Evolutionary conservation across 257 asterid genomes (phyloP), one percentile per base, ranked within the genome.

Genomic region (Haberlea rhodopensis): DNA sequence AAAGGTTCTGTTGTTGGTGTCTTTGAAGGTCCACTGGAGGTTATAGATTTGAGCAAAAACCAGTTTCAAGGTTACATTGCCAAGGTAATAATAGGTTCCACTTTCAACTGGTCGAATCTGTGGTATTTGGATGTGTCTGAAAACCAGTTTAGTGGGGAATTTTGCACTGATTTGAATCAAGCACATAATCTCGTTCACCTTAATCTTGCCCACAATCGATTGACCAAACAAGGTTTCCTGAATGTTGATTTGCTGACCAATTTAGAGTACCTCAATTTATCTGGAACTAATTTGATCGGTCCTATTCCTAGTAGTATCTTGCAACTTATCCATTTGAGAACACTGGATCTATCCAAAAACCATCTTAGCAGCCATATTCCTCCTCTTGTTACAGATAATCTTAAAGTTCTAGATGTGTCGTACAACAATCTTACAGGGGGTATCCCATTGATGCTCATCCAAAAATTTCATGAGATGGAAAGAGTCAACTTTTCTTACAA

Each of bases 31-130:
- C 82, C 84, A 9, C 67, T 89, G 73, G 81, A 85, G 80, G 94
- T 87, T 81, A 31, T 92, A 71, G 98, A 92, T 84, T 73, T 92
- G 87, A 89, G 97, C 84, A 84, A 81, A 63, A 92, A 92, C 78
- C 96, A 81, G 60, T 87, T 89, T 77, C 82, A 87, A 68, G 97
- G 96, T 68, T 87, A 85, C 60, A 69, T 89, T 78, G 71, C 94
- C 78, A 77, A 82, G 96, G 96, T 89, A 82, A 85, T 80, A 63
- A 66, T 75, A 71, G 76, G 79, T 49, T 76, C 94, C 31, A 72
- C 73, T 54, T 90, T 84, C 75, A 62, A 73, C 53, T 82, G 87
- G 87, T 83, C 86, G 58, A 81, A 60, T 71, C 71, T 92, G 89
- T 61, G 75, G 67, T 78, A 84, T 78, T 76, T 92, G 78, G 96